Conservation (phyloP, 108 stramenopile genomes). For the Skeletonema marinoi region DNA sequence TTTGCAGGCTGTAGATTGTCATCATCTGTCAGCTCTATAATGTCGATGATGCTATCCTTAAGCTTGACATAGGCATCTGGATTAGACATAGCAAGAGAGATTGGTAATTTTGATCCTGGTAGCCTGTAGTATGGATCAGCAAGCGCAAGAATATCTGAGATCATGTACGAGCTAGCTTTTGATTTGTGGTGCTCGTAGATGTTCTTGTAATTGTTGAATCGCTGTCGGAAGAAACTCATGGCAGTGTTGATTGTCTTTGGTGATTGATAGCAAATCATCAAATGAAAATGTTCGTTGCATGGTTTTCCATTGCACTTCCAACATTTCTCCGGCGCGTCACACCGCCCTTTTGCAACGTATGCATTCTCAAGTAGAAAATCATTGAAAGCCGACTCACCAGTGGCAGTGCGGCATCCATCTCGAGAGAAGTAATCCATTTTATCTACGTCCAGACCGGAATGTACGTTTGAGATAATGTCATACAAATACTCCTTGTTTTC, state of each 20-base stretch:
- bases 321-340: conserved; percentile 51
- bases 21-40: conserved; percentile 49
- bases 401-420: conserved; percentile 58
- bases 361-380: conserved; percentile 75
- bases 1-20: conserved; percentile 57
- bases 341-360: conserved; percentile 65
- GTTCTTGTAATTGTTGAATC: conserved; percentile 71
- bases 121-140: conserved; percentile 76
- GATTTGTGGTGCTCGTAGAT: conserved; percentile 89
- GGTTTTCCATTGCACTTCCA: conserved; percentile 30
- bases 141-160: conserved; percentile 70
- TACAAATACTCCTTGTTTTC: conserved; percentile 84
- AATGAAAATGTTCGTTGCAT: conserved; percentile 39
- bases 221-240: conserved; percentile 72
- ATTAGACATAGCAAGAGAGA: conserved; percentile 65
- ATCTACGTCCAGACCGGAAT: conserved; percentile 91
- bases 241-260: conserved; percentile 68
- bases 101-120: conserved; percentile 48
- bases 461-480: conserved; percentile 91
- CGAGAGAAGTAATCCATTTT: conserved; percentile 95
- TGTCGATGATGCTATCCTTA: conserved; percentile 62
- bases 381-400: conserved; percentile 36
- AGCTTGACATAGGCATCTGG: conserved; percentile 52
- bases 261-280: conserved; percentile 86
- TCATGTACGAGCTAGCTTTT: conserved; percentile 70